Base-by-base conservation (phyloP, 805 yeast species). In the Metschnikowia henanensis region DNA sequence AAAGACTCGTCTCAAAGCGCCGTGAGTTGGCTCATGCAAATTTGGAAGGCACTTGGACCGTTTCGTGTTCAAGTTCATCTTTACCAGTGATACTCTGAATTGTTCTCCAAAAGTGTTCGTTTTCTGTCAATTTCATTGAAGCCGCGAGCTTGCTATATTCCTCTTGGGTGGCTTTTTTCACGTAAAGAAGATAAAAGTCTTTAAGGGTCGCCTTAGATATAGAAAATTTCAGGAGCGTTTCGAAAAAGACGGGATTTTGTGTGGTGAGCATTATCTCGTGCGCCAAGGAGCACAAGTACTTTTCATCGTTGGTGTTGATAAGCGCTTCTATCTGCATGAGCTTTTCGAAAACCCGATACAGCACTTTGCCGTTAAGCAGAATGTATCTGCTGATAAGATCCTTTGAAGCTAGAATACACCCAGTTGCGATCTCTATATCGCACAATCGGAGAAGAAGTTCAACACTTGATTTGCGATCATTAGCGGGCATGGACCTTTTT, bases 301-400 rank as follows among this genome's bases (percentile, higher is more conserved):
- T 59, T 26, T 54, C 62, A 39, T 60, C 67, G 20, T 47, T 40
- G 3, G 56, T 54, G 41, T 57, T 51, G 9, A 64, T 30, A 5
- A 73, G 37, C 26, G 65, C 55, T 49, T 77, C 80, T 29, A 79
- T 42, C 44, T 66, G 66, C 5, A 77, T 30, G 10, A 79, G 52
- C 51, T 76, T 76, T 12, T 69, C 61, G 46, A 71, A 69, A 5
- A 70, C 50, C 17, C 68, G 68, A 1, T 72, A 32, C 5, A 67
- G 66, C 18, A 68, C 56, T 40, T 53, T 52, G 15, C 37, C 37
- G 33, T 54, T 51, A 31, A 45, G 36, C 39, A 41, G 40, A 13
- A 64, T 50, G 21, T 70, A 73, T 10, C 55, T 40, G 1, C 62
- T 40, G 16, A 70, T 38, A n/a, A 65, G 26, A 38, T 56, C 62